Percentiles rank a stretch among this genome's conserved stretches.
These are phyloP conservation scores for Tolypocladium capitatum DNA, from an alignment of 2,329 filamentous ascomycete genomes.

Conservation along the genomic window DNA sequence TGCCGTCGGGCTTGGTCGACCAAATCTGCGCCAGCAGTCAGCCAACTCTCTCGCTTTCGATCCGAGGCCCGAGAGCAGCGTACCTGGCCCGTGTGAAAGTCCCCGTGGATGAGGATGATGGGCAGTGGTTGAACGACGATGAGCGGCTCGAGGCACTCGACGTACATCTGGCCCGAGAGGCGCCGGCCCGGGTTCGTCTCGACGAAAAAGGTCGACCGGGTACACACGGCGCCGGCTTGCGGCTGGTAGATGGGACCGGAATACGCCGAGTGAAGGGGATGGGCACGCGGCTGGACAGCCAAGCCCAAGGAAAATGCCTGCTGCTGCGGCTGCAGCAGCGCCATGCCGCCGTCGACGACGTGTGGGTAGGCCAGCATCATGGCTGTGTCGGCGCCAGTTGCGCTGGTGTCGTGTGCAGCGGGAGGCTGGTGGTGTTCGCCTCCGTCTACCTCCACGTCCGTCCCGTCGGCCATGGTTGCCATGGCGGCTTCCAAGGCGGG, in stretches of 20 bases:
- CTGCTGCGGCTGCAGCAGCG: background rate
- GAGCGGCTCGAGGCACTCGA: constrained; percentile 17
- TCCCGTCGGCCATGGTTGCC: background rate
- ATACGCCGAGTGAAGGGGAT: background rate
- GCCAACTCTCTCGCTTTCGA: background rate
- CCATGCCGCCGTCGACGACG: no score
- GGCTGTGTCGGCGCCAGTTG: no score
- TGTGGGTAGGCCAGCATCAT: background rate
- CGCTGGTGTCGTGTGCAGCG: background rate
- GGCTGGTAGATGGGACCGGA: background rate
- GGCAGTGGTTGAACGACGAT: constrained; percentile 8
- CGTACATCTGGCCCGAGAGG: constrained; percentile 19
- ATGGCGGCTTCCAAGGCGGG: background rate
- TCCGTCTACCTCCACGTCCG: background rate
- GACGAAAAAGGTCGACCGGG: constrained; percentile 13
- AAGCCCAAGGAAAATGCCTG: background rate
- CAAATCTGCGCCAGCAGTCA: constrained; percentile 16
- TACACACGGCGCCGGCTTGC: constrained; percentile 6
- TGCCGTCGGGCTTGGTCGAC: constrained; percentile 32
- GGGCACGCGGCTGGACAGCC: background rate
- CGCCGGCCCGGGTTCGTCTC: constrained; percentile 7
- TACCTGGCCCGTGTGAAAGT: constrained; percentile 21
- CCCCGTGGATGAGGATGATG: constrained; percentile 22
- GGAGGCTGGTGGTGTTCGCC: background rate
- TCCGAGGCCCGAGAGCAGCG: background rate